Percentiles rank a stretch among this genome's conserved stretches.
Conservation (phyloP, 2,329 filamentous ascomycete genomes). For the Cryphonectria parasitica region DNA sequence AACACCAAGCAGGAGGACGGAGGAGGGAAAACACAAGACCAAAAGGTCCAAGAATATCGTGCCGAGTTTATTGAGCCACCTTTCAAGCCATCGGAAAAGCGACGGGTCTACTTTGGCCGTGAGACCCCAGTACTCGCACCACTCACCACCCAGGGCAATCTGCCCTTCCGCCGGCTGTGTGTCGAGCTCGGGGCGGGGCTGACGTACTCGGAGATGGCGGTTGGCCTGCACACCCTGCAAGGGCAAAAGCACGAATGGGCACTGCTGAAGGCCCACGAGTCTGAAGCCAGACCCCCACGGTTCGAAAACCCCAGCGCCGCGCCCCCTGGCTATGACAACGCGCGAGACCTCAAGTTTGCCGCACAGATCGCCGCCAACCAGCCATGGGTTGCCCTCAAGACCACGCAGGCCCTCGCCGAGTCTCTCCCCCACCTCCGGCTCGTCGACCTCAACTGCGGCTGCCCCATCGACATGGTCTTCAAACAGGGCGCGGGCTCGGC, state of each 20-base stretch:
- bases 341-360: conserved; percentile 84
- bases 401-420: conserved; percentile 77
- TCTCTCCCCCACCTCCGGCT: conserved; percentile 83
- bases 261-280: conserved; percentile 87
- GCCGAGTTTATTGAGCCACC: conserved; percentile 86
- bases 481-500: conserved; percentile 87
- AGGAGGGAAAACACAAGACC: conserved; percentile 39
- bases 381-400: conserved; percentile 87
- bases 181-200: conserved; percentile 86
- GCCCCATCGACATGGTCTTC: conserved; percentile 93
- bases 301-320: conserved; percentile 57
- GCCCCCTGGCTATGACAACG: conserved; percentile 74
- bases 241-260: conserved; percentile 94
- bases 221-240: conserved; percentile 86
- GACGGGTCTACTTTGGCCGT: conserved; percentile 87
- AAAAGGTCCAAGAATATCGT: conserved; percentile 67
- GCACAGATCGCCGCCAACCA: conserved; percentile 93
- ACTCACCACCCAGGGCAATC: conserved; percentile 93
- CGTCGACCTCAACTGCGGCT: conserved; percentile 95
- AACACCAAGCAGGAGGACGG: conserved; percentile 34
- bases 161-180: conserved; percentile 91
- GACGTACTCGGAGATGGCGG: conserved; percentile 98
- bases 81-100: conserved; percentile 89
- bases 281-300: conserved; percentile 74
- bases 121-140: conserved; percentile 95